phyloP scores from a whole-genome alignment of 2,329 filamentous ascomycete genomes.

The Aspergillus novofumigatus region DNA sequence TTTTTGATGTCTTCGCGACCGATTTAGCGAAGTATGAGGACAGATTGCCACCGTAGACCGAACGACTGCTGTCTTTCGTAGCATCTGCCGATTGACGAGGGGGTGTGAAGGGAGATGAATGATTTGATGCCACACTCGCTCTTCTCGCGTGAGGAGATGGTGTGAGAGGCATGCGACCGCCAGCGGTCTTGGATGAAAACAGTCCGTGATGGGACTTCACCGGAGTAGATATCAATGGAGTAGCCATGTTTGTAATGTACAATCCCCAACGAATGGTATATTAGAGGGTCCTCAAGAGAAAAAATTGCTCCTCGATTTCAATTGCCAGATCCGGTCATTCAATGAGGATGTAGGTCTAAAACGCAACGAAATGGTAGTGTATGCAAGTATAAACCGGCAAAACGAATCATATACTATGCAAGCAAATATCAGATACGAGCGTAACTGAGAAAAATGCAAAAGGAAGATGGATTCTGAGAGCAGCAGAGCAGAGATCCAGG shows the following conservation, averaged over 20 bases:
- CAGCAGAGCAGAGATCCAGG: slow-evolving; percentile 17
- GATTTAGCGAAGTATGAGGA: slow-evolving; percentile 73
- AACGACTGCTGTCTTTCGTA: slow-evolving; percentile 57
- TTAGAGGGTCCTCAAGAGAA: background rate
- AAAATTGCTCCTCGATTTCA: slow-evolving; percentile 22
- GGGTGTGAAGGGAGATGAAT: slow-evolving; percentile 75
- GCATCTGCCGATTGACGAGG: slow-evolving; percentile 55
- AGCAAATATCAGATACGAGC: slow-evolving; percentile 22
- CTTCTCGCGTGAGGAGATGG: slow-evolving; percentile 73
- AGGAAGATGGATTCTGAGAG: slow-evolving; percentile 24
- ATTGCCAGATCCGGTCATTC: slow-evolving; percentile 5
- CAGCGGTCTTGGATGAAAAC: slow-evolving; percentile 88
- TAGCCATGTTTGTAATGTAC: slow-evolving; percentile 64
- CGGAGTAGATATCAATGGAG: slow-evolving; percentile 77
- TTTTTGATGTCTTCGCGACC: slow-evolving; percentile 39
- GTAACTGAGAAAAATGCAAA: slow-evolving; percentile 15
- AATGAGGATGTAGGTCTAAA: slow-evolving; percentile 8
- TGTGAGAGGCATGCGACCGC: slow-evolving; percentile 89
- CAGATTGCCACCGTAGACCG: slow-evolving; percentile 75
- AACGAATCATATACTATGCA: slow-evolving; percentile 30
- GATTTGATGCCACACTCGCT: slow-evolving; percentile 46
- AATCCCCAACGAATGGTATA: background rate
- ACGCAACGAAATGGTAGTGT: slow-evolving; percentile 9
- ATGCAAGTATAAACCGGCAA: slow-evolving; percentile 22
- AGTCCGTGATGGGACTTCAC: slow-evolving; percentile 91